These are phyloP conservation scores for Ustilago sp. DNA, from an alignment of 1,284 basidiomycete genomes.

Conservation along the genomic window DNA sequence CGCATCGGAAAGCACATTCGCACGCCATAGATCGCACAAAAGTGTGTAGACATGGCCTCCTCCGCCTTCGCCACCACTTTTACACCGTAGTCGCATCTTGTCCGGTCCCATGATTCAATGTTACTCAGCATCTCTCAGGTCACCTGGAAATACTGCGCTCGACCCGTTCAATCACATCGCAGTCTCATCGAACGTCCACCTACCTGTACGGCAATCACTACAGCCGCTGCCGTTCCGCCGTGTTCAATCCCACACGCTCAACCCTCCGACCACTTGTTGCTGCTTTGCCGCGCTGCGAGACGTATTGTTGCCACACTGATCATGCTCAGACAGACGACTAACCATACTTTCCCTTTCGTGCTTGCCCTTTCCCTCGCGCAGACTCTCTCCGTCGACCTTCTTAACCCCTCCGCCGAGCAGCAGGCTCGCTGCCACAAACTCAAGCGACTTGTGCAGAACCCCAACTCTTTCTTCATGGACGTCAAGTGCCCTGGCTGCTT, in stretches of 20 bases:
- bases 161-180: no score
- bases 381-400: slow-evolving; percentile 98
- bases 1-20: no score
- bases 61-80: no score
- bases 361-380: slow-evolving; percentile 67
- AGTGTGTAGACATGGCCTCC: no score
- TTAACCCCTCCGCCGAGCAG: slow-evolving; percentile 90
- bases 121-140: no score
- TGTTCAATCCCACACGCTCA: neutral
- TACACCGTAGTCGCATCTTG: no score
- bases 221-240: no score
- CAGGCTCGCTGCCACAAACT: slow-evolving; percentile 86
- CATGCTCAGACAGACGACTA: neutral
- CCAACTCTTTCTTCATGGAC: slow-evolving; percentile 91
- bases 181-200: no score
- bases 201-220: no score
- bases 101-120: no score
- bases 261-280: neutral
- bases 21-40: no score
- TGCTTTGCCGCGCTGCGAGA: slow-evolving; percentile 13
- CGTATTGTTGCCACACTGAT: neutral
- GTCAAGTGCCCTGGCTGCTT: slow-evolving; percentile 99
- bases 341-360: slow-evolving; percentile 1
- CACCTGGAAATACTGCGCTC: neutral
- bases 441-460: slow-evolving; percentile 96